Evolutionary conservation across 305 asterid genomes (phyloP).

Genomic region (Coffea humblotiana): DNA sequence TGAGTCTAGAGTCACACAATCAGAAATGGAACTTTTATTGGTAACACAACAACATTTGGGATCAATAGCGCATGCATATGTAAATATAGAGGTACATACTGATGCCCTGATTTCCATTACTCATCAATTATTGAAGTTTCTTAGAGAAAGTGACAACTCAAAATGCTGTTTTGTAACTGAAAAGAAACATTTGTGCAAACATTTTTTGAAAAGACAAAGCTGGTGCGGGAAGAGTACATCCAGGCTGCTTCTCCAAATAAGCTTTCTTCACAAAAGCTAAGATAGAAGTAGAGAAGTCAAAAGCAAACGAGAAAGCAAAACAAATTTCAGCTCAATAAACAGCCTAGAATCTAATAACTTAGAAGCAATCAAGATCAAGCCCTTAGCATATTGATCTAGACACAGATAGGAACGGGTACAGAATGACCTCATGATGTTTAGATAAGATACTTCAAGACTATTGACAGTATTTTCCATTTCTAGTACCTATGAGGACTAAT

Average conservation of each 20-base stretch:
- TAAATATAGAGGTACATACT: neutral
- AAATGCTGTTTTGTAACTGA: neutral
- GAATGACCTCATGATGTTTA: neutral
- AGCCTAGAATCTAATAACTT: too few species aligned
- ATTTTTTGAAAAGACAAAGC: too few species aligned
- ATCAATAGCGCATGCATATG: neutral
- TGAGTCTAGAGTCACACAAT: slow-evolving; percentile 18
- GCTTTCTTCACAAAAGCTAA: too few species aligned
- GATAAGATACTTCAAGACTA: neutral
- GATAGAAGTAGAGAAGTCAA: slow-evolving; percentile 1
- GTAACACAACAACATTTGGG: neutral
- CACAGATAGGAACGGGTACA: neutral
- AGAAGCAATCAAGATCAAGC: slow-evolving; percentile 1
- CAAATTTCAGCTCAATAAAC: too few species aligned
- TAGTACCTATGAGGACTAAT: neutral
- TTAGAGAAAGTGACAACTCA: neutral
- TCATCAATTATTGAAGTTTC: too few species aligned
- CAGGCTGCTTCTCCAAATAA: too few species aligned
- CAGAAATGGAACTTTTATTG: neutral
- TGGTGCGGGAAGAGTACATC: too few species aligned
- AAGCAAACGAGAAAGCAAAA: neutral
- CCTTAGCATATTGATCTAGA: neutral
- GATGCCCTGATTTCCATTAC: neutral
- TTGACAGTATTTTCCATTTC: neutral
- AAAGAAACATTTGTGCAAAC: too few species aligned